phyloP scores from a whole-genome alignment of 164 flowering plant species.

The Annona squamosa region DNA sequence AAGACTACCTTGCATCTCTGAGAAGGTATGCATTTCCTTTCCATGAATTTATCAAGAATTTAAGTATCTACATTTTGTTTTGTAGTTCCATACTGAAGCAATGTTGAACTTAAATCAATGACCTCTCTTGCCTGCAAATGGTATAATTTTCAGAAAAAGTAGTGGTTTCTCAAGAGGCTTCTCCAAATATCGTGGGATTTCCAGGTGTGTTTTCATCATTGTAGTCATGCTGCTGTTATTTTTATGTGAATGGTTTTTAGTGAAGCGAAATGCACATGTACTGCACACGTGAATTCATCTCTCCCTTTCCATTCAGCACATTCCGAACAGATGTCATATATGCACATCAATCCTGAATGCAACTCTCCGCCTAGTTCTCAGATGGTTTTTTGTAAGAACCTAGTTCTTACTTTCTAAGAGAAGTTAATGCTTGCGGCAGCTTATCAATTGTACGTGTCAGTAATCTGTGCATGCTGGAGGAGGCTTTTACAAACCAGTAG shows the following conservation, averaged over 20 bases:
- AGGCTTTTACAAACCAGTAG: too few species aligned
- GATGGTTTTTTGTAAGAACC: background rate
- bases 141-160: conserved; percentile 71
- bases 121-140: background rate
- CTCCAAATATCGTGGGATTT: conserved; percentile 77
- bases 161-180: conserved; percentile 95
- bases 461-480: too few species aligned
- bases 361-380: background rate
- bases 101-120: background rate
- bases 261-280: background rate
- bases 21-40: conserved; percentile 49
- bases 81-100: background rate
- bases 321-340: background rate
- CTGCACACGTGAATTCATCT: background rate
- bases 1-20: conserved; percentile 94
- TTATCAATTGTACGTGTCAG: background rate
- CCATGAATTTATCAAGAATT: background rate
- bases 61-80: background rate
- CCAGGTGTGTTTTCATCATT: conserved; percentile 50
- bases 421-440: background rate
- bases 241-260: background rate
- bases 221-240: background rate
- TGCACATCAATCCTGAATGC: background rate
- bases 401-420: too few species aligned
- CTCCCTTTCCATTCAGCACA: background rate